Conservation (phyloP, 2,329 filamentous ascomycete species). For the Ceratocystis papillata region DNA sequence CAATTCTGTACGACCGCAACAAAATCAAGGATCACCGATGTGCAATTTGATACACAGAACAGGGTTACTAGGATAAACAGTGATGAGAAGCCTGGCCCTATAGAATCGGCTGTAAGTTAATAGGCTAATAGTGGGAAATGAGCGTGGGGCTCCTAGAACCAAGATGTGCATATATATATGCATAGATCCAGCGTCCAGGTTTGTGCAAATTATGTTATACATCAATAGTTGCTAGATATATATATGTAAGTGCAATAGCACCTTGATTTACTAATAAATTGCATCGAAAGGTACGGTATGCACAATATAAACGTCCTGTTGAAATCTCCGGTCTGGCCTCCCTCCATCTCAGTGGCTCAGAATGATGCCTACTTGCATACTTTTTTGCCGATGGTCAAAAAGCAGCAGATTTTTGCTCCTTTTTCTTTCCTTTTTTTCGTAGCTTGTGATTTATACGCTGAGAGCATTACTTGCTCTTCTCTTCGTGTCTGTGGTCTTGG, state of each 20-base stretch:
- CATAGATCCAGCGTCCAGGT: background rate
- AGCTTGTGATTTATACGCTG: background rate
- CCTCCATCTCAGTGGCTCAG: no score
- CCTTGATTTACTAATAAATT: background rate
- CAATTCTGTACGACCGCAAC: background rate
- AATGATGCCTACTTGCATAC: no score
- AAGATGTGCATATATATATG: background rate
- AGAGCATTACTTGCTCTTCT: background rate
- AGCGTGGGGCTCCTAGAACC: conserved; percentile 3
- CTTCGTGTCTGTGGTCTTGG: background rate
- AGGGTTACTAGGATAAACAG: background rate
- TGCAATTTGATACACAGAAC: conserved; percentile 1
- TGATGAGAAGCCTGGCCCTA: no score
- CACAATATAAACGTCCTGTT: no score
- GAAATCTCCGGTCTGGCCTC: no score
- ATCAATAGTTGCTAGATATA: no score
- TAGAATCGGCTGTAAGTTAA: background rate
- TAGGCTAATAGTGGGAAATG: background rate
- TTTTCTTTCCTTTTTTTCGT: no score
- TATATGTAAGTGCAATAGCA: background rate
- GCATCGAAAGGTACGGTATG: no score
- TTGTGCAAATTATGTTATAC: background rate
- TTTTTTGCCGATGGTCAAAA: no score
- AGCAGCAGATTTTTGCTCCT: no score
- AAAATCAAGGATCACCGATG: background rate